phyloP scores from a whole-genome alignment of 1,284 basidiomycete genomes.

The Papiliotrema terrestris region DNA sequence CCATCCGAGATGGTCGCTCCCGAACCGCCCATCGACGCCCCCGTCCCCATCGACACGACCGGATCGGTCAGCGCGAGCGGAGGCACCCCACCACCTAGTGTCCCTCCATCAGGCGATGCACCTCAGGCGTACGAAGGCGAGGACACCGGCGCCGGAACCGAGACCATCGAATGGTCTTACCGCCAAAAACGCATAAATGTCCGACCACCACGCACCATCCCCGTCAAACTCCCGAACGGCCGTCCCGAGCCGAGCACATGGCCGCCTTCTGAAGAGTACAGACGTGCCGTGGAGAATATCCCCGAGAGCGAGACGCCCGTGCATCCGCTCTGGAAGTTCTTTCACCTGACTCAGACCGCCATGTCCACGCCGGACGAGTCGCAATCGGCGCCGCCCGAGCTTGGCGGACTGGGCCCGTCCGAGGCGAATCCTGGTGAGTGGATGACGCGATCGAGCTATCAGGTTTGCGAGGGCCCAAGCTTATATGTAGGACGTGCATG shows the following conservation, averaged over 20 bases:
- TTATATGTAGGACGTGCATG: constrained; percentile 68
- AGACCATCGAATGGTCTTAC: background rate
- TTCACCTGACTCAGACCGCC: constrained; percentile 31
- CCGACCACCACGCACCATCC: constrained; percentile 34
- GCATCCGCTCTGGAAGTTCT: constrained; percentile 49
- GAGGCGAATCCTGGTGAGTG: background rate
- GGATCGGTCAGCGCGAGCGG: background rate
- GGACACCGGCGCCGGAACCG: background rate
- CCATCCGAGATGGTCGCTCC: background rate
- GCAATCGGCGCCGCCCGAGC: background rate
- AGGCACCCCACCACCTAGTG: background rate
- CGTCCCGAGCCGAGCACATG: constrained; percentile 36
- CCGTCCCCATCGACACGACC: background rate
- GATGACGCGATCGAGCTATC: background rate
- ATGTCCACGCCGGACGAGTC: constrained; percentile 3
- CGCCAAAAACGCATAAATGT: background rate
- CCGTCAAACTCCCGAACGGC: constrained; percentile 34
- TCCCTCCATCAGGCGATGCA: background rate
- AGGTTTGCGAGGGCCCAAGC: background rate
- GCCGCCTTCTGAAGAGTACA: constrained; percentile 33
- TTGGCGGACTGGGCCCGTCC: constrained; percentile 17
- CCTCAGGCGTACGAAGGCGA: too few species aligned
- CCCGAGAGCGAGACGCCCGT: constrained; percentile 13
- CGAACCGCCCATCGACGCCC: background rate
- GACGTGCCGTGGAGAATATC: constrained; percentile 11